phyloP scores from a whole-genome alignment of 163 green algal species.

The Chlorella variabilis region DNA sequence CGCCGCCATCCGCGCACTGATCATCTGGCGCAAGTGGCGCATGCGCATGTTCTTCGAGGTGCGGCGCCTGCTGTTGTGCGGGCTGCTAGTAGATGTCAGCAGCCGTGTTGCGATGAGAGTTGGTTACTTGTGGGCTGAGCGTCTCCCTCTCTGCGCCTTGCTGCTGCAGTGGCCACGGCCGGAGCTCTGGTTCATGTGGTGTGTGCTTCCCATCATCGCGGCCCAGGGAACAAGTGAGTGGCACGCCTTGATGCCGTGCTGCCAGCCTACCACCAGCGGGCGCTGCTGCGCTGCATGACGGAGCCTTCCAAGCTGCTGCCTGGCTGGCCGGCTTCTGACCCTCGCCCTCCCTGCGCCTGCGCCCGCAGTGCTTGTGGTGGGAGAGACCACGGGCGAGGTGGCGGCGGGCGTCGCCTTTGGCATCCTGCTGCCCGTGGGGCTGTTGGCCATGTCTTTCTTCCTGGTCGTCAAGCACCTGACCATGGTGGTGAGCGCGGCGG shows the following conservation, averaged over 20 bases:
- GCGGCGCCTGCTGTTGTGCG: not conserved
- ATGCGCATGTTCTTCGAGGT: slow-evolving; percentile 24
- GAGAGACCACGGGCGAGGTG: not conserved
- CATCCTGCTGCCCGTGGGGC: slow-evolving; percentile 2
- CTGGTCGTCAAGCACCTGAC: not conserved
- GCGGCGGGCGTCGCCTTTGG: slow-evolving; percentile 14
- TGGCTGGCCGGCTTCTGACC: not conserved
- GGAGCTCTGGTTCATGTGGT: slow-evolving; percentile 11
- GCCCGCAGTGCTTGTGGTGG: slow-evolving; percentile 3
- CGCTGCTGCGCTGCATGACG: not conserved
- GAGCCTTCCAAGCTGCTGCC: too few species aligned
- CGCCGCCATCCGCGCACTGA: not conserved
- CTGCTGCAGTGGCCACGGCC: slow-evolving; percentile 21
- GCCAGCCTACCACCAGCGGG: too few species aligned
- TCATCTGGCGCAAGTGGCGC: slow-evolving; percentile 20
- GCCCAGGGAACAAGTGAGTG: slow-evolving; percentile 25
- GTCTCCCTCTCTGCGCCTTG: not conserved
- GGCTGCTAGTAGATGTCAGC: not conserved
- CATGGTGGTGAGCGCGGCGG: not conserved
- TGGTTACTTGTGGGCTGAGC: too few species aligned
- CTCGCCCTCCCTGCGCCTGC: not conserved
- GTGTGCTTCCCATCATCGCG: slow-evolving; percentile 23
- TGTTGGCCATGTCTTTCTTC: not conserved
- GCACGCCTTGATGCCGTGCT: too few species aligned
- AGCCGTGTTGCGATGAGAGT: not conserved